Base-by-base conservation (phyloP, 2,329 filamentous ascomycete genomes). In the Hymenoscyphus repandus region DNA sequence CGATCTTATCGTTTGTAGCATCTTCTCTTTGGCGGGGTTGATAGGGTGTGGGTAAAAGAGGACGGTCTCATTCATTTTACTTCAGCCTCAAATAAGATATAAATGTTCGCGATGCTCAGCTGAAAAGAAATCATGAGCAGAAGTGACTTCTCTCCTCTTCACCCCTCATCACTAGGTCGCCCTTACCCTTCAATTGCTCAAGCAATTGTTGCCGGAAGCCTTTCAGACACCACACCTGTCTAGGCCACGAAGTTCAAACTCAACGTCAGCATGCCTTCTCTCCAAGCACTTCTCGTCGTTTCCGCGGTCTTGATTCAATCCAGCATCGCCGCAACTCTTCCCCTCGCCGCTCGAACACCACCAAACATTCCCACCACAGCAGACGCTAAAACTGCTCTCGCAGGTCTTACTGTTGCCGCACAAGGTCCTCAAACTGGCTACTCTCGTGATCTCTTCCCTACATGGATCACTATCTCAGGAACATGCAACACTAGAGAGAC, bases 401-500 rank as follows among this genome's bases (percentile, higher is more conserved):
- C 72, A 2, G 69, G 65, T 27, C 71, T 90, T 46, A 81, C 76
- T 0, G 82, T 87, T 15, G 72, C 74, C 3, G 68, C 77, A 0
- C 70, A 77, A 38, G 76, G 75, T 33, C 74, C 79, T 45, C 74
- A 77, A 42, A 71, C 69, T 53, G 72, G 72, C 17, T 90, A 90
- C 69, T 71, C 76, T 51, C 83, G 88, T 47, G 76, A 79, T 60
- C 69, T 83, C 47, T 91, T 91, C 70, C 83, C 82, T 2, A 80
- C 83, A 68, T 90, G 86, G 86, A 78, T 76, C 58, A 83, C 80
- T 30, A 76, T 83, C 60, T 71, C 69, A 12, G 85, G 84, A 7
- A 68, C 70, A 5, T 93, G 88, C 76, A 83, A 90, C 70, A 86
- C 86, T 17, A 74, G 80, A 47, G 87, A 91, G 64, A 79, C 74